Base-by-base conservation (phyloP, 179 eudicot genomes). In the Pouteria campechiana region DNA sequence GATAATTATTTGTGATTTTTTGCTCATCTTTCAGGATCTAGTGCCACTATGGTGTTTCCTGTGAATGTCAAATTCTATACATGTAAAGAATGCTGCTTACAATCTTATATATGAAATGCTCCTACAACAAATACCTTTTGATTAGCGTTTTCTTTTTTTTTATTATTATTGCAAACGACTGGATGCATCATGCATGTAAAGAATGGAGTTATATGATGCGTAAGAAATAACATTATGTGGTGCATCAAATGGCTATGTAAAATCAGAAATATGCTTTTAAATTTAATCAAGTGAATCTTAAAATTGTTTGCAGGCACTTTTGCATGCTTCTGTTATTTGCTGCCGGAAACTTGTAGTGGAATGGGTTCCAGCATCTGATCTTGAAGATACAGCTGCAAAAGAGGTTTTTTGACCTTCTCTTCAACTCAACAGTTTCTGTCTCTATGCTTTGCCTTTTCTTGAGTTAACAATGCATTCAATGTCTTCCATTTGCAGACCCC, bases 321-420 rank as follows among this genome's bases (percentile, higher is more conserved):
- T 87, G 72, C 94, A 87, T 52, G 96, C 96, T 25, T 74, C 94
- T 56, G 90, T 87, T 68, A 74, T 79, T 44, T 80, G 90, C 46
- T 61, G 33, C 35, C 65, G 81, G 57, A 87, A 77, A 55, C 68
- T 79, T 32, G 60, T 66, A 37, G 54, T 87, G 5, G 83, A 76
- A 44, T 87, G 83, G 90, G 90, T 87, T 38, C 66, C 94, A 27
- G 75, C 94, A 5, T 65, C 78, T 55, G 90, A 87, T 59, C 96
- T 87, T 46, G 96, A 87, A 68, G 82, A 74, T 46, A 70, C 75
- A 45, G 73, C 86, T 35, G 53, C 63, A 31, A 38, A 42, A 10
- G 81, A 87, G 90, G 96, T 87, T 27, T 46, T 44, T 51, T 31
- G n/a, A n/a, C n/a, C n/a, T 58, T 38, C 11, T 42, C 13, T 38